Percentiles rank a stretch among this genome's conserved stretches.
phyloP scores from a whole-genome alignment of 805 yeast genomes.

The Candida tallmaniae region DNA sequence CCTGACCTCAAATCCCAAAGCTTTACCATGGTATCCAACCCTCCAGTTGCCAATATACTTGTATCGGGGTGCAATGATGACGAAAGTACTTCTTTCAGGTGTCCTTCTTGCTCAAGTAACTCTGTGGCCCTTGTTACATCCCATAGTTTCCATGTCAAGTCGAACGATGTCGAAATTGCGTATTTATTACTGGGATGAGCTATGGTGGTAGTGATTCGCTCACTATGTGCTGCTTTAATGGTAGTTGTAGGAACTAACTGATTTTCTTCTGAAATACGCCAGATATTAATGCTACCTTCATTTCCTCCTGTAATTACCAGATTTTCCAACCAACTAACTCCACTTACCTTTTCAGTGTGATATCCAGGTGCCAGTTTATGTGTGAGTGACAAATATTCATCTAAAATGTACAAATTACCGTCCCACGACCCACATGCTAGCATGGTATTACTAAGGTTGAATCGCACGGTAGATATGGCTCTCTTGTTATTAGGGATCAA shows the following conservation, averaged over 20 bases:
- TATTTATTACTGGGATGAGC: constrained; percentile 61
- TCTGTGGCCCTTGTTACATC: constrained; percentile 47
- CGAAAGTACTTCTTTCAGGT: constrained; percentile 64
- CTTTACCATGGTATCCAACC: constrained; percentile 66
- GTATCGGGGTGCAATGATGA: constrained; percentile 74
- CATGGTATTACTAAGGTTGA: constrained; percentile 31
- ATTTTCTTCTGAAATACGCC: constrained; percentile 18
- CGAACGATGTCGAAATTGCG: constrained; percentile 72
- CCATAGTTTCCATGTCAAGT: constrained; percentile 87
- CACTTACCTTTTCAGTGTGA: constrained; percentile 67
- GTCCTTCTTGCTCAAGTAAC: constrained; percentile 79
- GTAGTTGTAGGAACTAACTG: constrained; percentile 14
- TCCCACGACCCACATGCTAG: constrained; percentile 82
- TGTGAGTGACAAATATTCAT: constrained; percentile 31
- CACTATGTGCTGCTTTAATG: constrained; percentile 29
- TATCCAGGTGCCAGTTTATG: constrained; percentile 27
- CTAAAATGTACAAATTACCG: constrained; percentile 58
- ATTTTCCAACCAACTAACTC: constrained; percentile 53
- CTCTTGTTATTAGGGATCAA: constrained; percentile 53
- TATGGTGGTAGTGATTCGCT: constrained; percentile 55
- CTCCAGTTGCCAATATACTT: constrained; percentile 68
- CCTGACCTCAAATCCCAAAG: constrained; percentile 91
- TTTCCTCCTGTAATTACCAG: constrained; percentile 32
- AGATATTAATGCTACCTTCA: constrained; percentile 32
- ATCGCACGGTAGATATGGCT: constrained; percentile 58